Evolutionary conservation across 495 filamentous ascomycete genomes (phyloP), one percentile per base, ranked within the genome.

Genomic region (Penicillium subrubescens): DNA sequence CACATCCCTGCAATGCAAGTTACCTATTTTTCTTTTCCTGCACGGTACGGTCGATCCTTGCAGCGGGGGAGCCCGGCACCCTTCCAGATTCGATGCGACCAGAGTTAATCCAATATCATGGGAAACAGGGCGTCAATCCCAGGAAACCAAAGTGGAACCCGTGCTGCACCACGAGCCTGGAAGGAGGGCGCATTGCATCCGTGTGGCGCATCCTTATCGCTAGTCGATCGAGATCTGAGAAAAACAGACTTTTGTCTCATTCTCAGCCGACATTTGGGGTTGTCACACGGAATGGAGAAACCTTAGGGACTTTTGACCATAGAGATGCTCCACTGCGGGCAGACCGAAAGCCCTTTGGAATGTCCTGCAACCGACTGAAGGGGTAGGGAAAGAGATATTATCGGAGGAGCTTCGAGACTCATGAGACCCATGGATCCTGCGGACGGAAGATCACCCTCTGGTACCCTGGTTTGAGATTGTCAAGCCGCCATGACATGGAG

Each of bases 41-140:
- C 48, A 17, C 46, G 43, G 61, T 59, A 23, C 43, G 43, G 63
- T 61, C 53, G 68, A 71, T 70, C 68, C 34, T 57, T 63, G 62
- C 62, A 66, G 68, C 62, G 66, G 61, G 66, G 58, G 31, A 61
- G 52, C 29, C 3, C 19, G 19, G 37, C 23, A 44, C 27, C 46
- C 33, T 54, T 37, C 37, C 11, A 57, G 15, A 19, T 57, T 48
- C 41, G 25, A 59, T 61, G 51, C 12, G 53, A 21, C 19, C 21
- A 19, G 31, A 37, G 15, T 33, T 33, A 33, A 33, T 33, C 53
- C 33, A 56, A 29, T 23, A 14, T 39, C 31, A 35, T 56, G 31
- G 33, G n/a, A 56, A 48, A 19, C 25, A 39, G 46, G 44, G 46
- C 27, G 48, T 54, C 46, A 41, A 61, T 35, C 59, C 52, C 54